These are phyloP conservation scores for Zygotorulaspora florentina DNA, from an alignment of 805 yeast genomes.

Conservation along the genomic window DNA sequence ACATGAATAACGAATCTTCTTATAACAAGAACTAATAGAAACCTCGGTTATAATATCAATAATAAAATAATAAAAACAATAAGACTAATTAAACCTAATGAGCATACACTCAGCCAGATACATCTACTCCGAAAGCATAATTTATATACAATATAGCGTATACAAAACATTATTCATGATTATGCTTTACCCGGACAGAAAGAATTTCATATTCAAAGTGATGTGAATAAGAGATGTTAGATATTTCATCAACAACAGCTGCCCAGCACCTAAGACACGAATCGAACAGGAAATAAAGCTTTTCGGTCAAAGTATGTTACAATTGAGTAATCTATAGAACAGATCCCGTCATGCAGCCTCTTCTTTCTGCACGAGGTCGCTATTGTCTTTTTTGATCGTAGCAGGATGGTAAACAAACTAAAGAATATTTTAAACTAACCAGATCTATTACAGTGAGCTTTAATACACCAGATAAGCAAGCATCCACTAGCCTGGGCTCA, in stretches of 20 bases:
- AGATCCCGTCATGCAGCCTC: background rate
- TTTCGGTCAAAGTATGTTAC: background rate
- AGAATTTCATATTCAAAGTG: background rate
- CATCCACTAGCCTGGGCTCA: constrained; percentile 6
- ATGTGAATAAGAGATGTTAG: background rate
- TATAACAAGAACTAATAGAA: background rate
- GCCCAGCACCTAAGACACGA: background rate
- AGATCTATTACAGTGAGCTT: constrained; percentile 18
- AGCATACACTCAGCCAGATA: background rate
- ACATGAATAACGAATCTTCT: background rate
- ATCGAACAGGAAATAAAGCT: background rate
- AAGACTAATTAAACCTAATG: background rate
- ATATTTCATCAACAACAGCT: background rate
- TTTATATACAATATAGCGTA: background rate
- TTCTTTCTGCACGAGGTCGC: background rate
- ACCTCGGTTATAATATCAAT: too few relatives aligned
- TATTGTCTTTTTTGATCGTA: background rate
- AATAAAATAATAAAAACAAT: background rate
- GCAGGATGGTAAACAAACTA: background rate
- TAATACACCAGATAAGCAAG: constrained; percentile 20
- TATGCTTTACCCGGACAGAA: background rate
- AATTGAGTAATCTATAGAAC: background rate
- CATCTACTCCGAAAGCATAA: too few relatives aligned
- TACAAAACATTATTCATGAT: background rate
- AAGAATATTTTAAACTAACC: constrained; percentile 4